Conservation (phyloP, 176 grass and related monocot species). For the Oryza nivara region DNA sequence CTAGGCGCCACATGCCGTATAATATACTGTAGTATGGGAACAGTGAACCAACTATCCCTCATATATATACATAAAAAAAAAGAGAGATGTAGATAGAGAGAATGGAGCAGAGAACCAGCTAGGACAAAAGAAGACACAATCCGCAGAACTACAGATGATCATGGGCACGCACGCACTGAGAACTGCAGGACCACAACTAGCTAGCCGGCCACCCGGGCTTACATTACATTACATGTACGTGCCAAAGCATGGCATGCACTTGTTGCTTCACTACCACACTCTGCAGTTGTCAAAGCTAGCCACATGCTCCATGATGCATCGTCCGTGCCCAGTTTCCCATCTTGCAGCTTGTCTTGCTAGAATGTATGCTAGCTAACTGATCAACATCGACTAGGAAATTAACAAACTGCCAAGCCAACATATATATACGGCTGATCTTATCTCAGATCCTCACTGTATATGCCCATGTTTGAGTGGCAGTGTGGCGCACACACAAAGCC, state of each 20-base stretch:
- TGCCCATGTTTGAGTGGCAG: not conserved
- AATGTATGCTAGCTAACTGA: not conserved
- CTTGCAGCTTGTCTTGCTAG: not conserved
- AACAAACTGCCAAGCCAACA: not conserved
- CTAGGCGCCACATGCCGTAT: conserved; percentile 20
- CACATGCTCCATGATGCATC: conserved; percentile 23
- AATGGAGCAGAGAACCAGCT: not conserved
- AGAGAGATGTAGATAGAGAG: not conserved
- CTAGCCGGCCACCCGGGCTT: not conserved
- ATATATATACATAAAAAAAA: not conserved
- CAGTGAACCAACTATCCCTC: not conserved
- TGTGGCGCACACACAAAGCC: not conserved
- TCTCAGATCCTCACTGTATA: not conserved
- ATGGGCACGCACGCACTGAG: conserved; percentile 19
- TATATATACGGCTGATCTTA: not conserved
- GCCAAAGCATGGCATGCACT: conserved; percentile 33
- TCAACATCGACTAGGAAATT: not conserved
- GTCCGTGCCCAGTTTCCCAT: conserved; percentile 1
- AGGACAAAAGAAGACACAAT: not conserved
- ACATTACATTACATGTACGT: not conserved
- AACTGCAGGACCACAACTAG: conserved; percentile 43
- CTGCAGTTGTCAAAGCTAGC: conserved; percentile 8
- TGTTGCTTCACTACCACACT: conserved; percentile 43
- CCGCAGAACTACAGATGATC: conserved; percentile 27
- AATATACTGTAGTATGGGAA: not conserved